These are phyloP conservation scores for Lactuca saligna DNA, from an alignment of 129 eudicot species.

Conservation along the genomic window DNA sequence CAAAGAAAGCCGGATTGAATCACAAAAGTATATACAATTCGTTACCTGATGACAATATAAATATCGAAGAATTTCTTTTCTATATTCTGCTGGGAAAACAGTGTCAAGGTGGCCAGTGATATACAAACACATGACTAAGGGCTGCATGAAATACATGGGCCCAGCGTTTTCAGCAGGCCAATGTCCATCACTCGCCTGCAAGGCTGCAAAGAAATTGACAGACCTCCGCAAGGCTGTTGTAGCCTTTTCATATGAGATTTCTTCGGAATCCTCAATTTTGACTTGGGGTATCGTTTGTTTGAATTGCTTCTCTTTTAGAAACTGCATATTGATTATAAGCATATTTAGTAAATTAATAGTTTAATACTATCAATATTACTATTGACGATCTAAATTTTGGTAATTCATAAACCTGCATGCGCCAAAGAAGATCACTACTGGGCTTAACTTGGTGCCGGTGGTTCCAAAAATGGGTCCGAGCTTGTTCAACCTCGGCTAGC, in stretches of 20 bases:
- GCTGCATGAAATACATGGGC: constrained; percentile 78
- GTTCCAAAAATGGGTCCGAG: constrained; percentile 42
- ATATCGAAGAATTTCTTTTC: constrained; percentile 55
- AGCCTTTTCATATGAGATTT: constrained; percentile 49
- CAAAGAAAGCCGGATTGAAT: too few relatives aligned
- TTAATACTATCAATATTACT: too few relatives aligned
- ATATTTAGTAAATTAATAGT: too few relatives aligned
- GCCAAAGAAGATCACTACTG: constrained; percentile 48
- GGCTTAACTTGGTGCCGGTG: constrained; percentile 43
- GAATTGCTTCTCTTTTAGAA: constrained; percentile 56
- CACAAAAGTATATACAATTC: background rate
- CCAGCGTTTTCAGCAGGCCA: constrained; percentile 98
- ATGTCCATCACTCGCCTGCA: constrained; percentile 87
- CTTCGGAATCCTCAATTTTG: constrained; percentile 63
- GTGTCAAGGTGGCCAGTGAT: constrained; percentile 63
- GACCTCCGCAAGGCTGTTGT: constrained; percentile 53
- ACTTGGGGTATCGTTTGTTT: constrained; percentile 53
- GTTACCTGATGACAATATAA: constrained; percentile 71
- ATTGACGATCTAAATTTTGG: too few relatives aligned
- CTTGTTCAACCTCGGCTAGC: constrained; percentile 45
- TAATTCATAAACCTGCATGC: constrained; percentile 42
- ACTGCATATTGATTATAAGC: constrained; percentile 35
- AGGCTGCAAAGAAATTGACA: constrained; percentile 61
- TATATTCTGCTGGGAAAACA: constrained; percentile 43
- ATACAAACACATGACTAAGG: constrained; percentile 61